phyloP scores from a whole-genome alignment of 495 filamentous ascomycete species.

The Clavariopsis aquatica region DNA sequence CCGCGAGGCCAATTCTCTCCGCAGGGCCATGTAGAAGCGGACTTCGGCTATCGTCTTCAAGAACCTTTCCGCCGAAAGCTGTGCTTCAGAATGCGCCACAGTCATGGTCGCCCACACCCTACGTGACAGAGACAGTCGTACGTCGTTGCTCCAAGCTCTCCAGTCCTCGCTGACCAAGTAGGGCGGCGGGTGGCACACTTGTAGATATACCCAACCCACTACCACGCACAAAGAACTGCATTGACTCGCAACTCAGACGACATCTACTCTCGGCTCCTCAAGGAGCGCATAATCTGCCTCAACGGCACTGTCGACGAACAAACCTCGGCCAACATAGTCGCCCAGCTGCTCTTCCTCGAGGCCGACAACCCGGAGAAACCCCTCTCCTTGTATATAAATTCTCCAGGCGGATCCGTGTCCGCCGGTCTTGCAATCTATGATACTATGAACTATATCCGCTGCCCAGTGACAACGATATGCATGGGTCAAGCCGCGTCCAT shows the following conservation, averaged over 20 bases:
- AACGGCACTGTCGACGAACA: constrained; percentile 89
- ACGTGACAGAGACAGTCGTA: constrained; percentile 63
- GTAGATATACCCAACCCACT: not conserved
- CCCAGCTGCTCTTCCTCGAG: constrained; percentile 96
- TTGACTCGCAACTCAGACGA: constrained; percentile 41
- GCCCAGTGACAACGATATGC: constrained; percentile 90
- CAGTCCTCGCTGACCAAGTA: constrained; percentile 52
- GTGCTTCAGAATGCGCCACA: constrained; percentile 5
- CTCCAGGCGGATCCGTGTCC: constrained; percentile 92
- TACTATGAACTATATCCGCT: constrained; percentile 95
- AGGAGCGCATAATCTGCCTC: constrained; percentile 94
- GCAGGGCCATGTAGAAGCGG: not conserved
- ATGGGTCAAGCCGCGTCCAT: constrained; percentile 93
- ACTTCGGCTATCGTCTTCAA: not conserved
- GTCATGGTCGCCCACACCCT: constrained; percentile 48
- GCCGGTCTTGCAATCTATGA: constrained; percentile 96
- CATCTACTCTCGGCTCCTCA: constrained; percentile 43
- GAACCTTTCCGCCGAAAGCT: not conserved
- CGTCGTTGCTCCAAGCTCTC: constrained; percentile 40
- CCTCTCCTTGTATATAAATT: constrained; percentile 97
- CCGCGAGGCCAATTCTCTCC: constrained; percentile 10
- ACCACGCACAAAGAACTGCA: not conserved
- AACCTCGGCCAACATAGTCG: constrained; percentile 85
- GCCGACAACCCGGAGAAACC: constrained; percentile 91
- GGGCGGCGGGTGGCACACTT: constrained; percentile 86